Conservation (phyloP, 2,329 filamentous ascomycete species). For the Trichoderma asperellum region DNA sequence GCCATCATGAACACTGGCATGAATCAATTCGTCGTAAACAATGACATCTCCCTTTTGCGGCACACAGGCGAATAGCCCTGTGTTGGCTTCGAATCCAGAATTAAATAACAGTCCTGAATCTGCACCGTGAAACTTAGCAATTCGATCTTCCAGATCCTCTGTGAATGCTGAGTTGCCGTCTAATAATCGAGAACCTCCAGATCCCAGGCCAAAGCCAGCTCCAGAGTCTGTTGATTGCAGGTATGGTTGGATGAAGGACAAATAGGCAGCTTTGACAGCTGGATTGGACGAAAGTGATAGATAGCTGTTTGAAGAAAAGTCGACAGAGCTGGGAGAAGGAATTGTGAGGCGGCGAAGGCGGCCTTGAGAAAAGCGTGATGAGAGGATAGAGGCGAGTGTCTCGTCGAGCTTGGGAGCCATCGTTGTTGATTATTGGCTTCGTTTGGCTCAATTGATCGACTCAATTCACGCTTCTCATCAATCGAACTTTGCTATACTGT, state of each 20-base stretch:
- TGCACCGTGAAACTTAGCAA: constrained; percentile 54
- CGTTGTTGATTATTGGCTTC: not conserved
- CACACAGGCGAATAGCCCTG: constrained; percentile 63
- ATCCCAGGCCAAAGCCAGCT: constrained; percentile 45
- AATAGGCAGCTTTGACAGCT: constrained; percentile 64
- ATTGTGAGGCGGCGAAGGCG: constrained; percentile 54
- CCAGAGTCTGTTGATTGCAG: constrained; percentile 36
- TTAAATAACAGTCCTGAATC: constrained; percentile 56
- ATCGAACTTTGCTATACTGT: not conserved
- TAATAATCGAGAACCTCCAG: constrained; percentile 57
- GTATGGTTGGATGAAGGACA: constrained; percentile 52
- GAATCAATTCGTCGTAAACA: constrained; percentile 74
- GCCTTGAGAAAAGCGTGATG: constrained; percentile 39
- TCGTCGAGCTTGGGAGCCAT: constrained; percentile 36
- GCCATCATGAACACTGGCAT: constrained; percentile 78
- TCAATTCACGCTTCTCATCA: not conserved
- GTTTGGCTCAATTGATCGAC: not conserved
- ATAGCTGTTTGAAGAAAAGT: constrained; percentile 80
- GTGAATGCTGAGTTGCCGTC: constrained; percentile 55
- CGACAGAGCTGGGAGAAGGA: constrained; percentile 68
- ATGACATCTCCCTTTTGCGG: constrained; percentile 65
- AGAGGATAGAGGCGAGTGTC: constrained; percentile 36
- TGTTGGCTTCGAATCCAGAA: constrained; percentile 69
- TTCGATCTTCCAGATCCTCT: constrained; percentile 50
- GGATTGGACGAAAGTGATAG: constrained; percentile 69